Conservation (phyloP, 805 yeast species). For the Lipomyces sp. region DNA sequence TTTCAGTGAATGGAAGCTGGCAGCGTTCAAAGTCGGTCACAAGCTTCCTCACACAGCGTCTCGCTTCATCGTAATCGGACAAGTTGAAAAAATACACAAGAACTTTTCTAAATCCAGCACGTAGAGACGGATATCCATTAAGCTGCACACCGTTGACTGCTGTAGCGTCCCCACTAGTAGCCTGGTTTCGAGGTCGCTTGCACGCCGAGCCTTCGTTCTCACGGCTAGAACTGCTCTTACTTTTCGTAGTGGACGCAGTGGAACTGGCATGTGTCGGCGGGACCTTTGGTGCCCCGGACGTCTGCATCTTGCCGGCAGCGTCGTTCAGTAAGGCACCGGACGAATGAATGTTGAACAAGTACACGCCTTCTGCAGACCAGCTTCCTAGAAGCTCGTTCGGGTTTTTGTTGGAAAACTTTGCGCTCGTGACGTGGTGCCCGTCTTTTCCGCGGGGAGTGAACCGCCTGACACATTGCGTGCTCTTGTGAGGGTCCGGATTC, state of each 20-base stretch:
- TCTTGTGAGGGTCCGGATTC: slow-evolving; percentile 5
- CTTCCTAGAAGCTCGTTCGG: slow-evolving; percentile 28
- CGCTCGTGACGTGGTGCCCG: slow-evolving; percentile 22
- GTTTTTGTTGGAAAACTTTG: slow-evolving; percentile 18
- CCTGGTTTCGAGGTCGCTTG: too few species aligned
- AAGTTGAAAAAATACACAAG: neutral
- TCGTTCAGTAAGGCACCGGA: neutral
- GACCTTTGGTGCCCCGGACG: neutral
- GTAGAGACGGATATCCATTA: too few species aligned
- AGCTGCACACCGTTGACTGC: too few species aligned
- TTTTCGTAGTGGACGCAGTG: neutral
- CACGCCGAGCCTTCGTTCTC: too few species aligned
- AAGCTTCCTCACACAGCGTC: neutral
- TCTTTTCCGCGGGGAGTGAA: slow-evolving; percentile 11
- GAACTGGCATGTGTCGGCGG: too few species aligned
- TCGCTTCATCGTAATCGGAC: neutral
- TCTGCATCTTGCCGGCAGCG: neutral
- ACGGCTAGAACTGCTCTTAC: too few species aligned
- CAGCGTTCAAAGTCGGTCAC: neutral
- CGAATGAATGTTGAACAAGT: slow-evolving; percentile 23
- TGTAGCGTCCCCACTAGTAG: too few species aligned
- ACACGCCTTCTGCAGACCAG: slow-evolving; percentile 26
- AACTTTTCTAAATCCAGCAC: neutral
- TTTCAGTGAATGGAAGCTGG: slow-evolving; percentile 2
- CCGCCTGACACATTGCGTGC: slow-evolving; percentile 27